Evolutionary conservation across 495 filamentous ascomycete genomes (phyloP).

Genomic region (Astrocystis sublimbata): DNA sequence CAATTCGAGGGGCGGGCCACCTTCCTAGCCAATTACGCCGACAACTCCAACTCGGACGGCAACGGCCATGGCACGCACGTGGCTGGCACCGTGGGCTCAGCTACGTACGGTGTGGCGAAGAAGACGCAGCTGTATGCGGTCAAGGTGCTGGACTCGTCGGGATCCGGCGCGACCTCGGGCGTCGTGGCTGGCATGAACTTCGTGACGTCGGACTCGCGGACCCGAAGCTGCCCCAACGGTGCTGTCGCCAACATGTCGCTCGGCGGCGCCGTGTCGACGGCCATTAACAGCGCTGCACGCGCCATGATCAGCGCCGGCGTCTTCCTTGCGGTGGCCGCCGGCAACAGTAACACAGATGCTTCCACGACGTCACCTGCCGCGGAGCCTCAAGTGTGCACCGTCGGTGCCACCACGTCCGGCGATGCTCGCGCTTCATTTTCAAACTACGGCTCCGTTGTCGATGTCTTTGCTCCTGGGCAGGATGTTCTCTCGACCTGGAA

Average conservation of each 20-base stretch:
- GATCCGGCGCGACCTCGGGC: constrained; percentile 49
- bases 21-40: constrained; percentile 45
- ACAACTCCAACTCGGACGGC: constrained; percentile 47
- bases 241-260: constrained; percentile 57
- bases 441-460: constrained; percentile 63
- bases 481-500: constrained; percentile 60
- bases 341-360: constrained; percentile 53
- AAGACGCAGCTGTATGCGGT: constrained; percentile 48
- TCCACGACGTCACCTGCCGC: constrained; percentile 57
- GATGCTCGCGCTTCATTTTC: constrained; percentile 59
- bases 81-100: constrained; percentile 51
- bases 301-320: constrained; percentile 51
- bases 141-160: constrained; percentile 52
- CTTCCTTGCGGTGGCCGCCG: constrained; percentile 58
- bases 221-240: constrained; percentile 9
- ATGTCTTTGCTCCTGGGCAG: constrained; percentile 62
- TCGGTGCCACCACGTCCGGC: constrained; percentile 53
- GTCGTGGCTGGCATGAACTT: constrained; percentile 54
- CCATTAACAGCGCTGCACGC: constrained; percentile 55
- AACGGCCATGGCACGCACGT: constrained; percentile 56
- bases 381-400: constrained; percentile 58
- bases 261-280: constrained; percentile 52
- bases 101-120: constrained; percentile 53
- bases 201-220: constrained; percentile 37
- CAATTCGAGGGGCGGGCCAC: constrained; percentile 47